These are phyloP conservation scores for Candida sp. DNA, from an alignment of 1,139 yeast genomes.

Conservation along the genomic window DNA sequence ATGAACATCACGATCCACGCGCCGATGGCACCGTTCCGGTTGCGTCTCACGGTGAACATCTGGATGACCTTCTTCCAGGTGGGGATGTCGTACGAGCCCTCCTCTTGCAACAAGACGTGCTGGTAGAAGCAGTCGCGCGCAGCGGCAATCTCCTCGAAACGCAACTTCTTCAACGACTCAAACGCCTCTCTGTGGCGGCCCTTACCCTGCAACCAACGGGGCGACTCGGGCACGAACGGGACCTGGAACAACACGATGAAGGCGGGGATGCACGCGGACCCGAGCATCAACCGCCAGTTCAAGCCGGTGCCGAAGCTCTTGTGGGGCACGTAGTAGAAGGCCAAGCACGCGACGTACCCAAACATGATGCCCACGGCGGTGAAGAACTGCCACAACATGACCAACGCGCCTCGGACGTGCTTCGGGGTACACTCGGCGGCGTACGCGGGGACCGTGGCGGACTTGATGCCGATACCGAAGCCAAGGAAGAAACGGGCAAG, in stretches of 20 bases:
- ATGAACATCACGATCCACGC: slow-evolving; percentile 85
- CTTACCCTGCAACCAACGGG: slow-evolving; percentile 81
- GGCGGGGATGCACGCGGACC: slow-evolving; percentile 79
- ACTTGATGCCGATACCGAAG: slow-evolving; percentile 80
- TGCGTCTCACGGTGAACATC: slow-evolving; percentile 72
- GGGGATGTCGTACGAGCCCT: slow-evolving; percentile 59
- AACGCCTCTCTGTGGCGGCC: slow-evolving; percentile 61
- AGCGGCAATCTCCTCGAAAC: slow-evolving; percentile 61
- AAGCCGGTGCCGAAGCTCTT: slow-evolving; percentile 50
- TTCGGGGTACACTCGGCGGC: slow-evolving; percentile 85
- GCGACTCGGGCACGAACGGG: slow-evolving; percentile 77
- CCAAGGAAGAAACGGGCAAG: slow-evolving; percentile 77
- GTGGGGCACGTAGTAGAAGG: slow-evolving; percentile 45
- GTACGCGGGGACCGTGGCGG: slow-evolving; percentile 82
- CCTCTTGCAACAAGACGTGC: slow-evolving; percentile 66
- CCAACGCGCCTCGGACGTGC: slow-evolving; percentile 76
- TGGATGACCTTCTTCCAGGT: slow-evolving; percentile 55
- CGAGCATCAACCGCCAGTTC: slow-evolving; percentile 85
- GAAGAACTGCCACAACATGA: slow-evolving; percentile 91
- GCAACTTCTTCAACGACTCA: slow-evolving; percentile 51
- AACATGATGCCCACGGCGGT: slow-evolving; percentile 88
- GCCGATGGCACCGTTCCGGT: slow-evolving; percentile 82
- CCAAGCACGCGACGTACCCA: slow-evolving; percentile 74
- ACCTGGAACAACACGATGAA: slow-evolving; percentile 68
- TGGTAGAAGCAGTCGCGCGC: slow-evolving; percentile 82